These are phyloP conservation scores for Trichocomaceae sp. DNA, from an alignment of 2,329 filamentous ascomycete genomes.

Conservation along the genomic window DNA sequence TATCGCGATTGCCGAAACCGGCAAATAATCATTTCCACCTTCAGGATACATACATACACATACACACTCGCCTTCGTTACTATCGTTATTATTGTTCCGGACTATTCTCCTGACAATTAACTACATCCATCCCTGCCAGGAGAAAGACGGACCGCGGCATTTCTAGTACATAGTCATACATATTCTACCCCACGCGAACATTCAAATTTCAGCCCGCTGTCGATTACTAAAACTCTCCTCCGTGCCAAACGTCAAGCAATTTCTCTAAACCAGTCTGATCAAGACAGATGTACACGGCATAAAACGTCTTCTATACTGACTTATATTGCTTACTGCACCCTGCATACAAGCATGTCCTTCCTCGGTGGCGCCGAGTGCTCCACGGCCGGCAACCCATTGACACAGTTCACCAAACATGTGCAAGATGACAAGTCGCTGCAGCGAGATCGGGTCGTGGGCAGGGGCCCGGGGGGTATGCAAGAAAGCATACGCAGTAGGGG, in stretches of 20 bases:
- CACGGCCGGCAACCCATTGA: slow-evolving; percentile 88
- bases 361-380: slow-evolving; percentile 95
- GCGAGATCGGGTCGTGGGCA: slow-evolving; percentile 76
- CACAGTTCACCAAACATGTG: slow-evolving; percentile 95
- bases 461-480: slow-evolving; percentile 62
- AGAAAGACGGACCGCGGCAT: background rate
- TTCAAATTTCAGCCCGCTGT: background rate
- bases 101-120: background rate
- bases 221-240: background rate
- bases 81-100: background rate
- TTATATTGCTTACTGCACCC: background rate
- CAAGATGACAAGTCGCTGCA: slow-evolving; percentile 94
- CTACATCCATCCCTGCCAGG: too few species aligned
- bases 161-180: too few species aligned
- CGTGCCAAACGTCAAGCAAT: background rate
- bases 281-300: background rate
- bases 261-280: too few species aligned
- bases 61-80: background rate
- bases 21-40: background rate
- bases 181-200: background rate
- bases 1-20: background rate
- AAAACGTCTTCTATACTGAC: background rate
- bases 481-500: slow-evolving; percentile 70
- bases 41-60: background rate
- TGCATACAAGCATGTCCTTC: slow-evolving; percentile 67